These are phyloP conservation scores for Wallemia ichthyophaga DNA, from an alignment of 1,284 basidiomycete genomes.

Conservation along the genomic window DNA sequence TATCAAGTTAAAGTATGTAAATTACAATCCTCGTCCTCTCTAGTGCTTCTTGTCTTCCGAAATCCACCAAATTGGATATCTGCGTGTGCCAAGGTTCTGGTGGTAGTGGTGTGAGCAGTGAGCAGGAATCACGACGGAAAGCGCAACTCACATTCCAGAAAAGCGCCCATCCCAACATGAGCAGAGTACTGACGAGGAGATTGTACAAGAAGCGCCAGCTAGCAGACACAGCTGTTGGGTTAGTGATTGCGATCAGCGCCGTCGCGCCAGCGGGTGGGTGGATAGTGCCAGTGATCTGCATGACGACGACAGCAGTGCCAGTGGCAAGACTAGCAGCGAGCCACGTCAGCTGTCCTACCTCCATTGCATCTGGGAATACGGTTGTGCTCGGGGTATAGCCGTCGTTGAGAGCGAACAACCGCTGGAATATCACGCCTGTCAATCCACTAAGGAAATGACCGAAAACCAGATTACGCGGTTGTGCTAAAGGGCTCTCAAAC, in stretches of 20 bases:
- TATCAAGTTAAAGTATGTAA: too few species aligned
- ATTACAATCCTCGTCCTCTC: too few species aligned
- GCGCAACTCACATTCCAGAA: conserved; percentile 18
- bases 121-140: not conserved
- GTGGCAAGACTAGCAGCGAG: conserved; percentile 26
- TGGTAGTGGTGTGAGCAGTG: not conserved
- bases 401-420: conserved; percentile 22
- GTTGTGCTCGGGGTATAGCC: conserved; percentile 16
- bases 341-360: conserved; percentile 20
- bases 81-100: not conserved
- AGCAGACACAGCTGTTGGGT: conserved; percentile 20
- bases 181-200: conserved; percentile 23
- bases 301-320: conserved; percentile 22
- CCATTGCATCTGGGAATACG: conserved; percentile 3
- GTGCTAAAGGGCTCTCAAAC: conserved; percentile 28
- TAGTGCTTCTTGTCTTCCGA: too few species aligned
- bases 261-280: conserved; percentile 25
- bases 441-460: conserved; percentile 28
- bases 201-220: conserved; percentile 33
- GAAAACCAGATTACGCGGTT: conserved; percentile 28
- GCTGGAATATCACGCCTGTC: conserved; percentile 25
- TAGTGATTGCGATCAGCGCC: conserved; percentile 22
- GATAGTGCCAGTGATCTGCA: conserved; percentile 27
- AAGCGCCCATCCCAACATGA: conserved; percentile 25
- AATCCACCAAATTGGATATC: not conserved